Evolutionary conservation across 2,329 filamentous ascomycete species (phyloP), one percentile per base, ranked within the genome.

Genomic region (Fusarium hostae): DNA sequence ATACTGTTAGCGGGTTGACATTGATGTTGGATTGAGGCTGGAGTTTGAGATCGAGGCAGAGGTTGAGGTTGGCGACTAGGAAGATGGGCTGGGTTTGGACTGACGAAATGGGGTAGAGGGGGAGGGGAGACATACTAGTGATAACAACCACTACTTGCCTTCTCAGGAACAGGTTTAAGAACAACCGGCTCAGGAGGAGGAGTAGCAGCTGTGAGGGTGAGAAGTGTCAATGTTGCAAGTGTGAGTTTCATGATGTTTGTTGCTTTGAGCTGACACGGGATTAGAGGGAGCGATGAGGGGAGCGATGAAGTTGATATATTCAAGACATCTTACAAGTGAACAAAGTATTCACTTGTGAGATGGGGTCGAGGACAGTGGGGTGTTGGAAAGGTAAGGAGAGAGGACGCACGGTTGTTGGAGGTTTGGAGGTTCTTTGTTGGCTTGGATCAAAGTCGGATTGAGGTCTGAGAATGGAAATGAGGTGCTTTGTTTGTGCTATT

Each of bases 231-330:
- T 16, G 68, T 57, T 12, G 63, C 13, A 8, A 66, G 3, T 1
- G 50, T 18, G 39, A 61, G 34, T 24, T 70, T 75, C 70, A 75
- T 75, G 58, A 6, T 54, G 50, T 11, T 10, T 37, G 5, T 18
- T 57, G 26, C 10, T 35, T n/a, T 20, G 28, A n/a, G 32, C 6
- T 10, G 34, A 11, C 15, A 22, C 39, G 8, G 10, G 5, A 10
- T 16, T 12, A n/a, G 26, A 24, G 11, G 12, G 18, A 48, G 26
- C 5, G 51, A 45, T 9, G 20, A 18, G 26, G 24, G n/a, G 11
- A 10, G 24, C 1, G 26, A 50, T 34, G 24, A 26, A 1, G 24
- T 5, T 24, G 24, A 24, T 24, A 24, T 24, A 24, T 5, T 5
- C 6, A 5, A 24, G 24, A 24, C 24, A 24, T 24, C 24, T 24